These are phyloP conservation scores for Xylaria polymorpha DNA, from an alignment of 2,329 filamentous ascomycete species.

Conservation along the genomic window DNA sequence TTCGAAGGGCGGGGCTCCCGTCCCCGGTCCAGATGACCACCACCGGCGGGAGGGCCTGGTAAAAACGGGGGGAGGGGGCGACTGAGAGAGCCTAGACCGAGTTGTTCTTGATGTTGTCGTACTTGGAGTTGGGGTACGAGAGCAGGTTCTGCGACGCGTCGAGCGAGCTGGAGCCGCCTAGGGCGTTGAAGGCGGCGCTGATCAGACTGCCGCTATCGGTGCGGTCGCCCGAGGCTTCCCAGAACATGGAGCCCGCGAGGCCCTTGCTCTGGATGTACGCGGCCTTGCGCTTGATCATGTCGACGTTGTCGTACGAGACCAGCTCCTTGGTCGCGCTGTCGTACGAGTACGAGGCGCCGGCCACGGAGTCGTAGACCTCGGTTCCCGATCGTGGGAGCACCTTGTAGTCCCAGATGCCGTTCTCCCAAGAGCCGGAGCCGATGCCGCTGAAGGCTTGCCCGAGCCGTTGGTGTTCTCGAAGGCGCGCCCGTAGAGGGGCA, in stretches of 20 bases:
- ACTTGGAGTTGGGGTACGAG: conserved; percentile 47
- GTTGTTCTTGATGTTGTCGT: conserved; percentile 49
- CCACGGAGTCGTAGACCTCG: conserved; percentile 66
- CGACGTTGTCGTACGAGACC: conserved; percentile 77
- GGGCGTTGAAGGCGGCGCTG: conserved; percentile 43
- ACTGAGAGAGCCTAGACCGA: conserved; percentile 30
- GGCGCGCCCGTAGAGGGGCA: conserved; percentile 82
- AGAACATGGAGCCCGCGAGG: conserved; percentile 85
- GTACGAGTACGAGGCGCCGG: conserved; percentile 77
- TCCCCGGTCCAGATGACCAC: conserved; percentile 38
- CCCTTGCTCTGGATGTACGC: conserved; percentile 70
- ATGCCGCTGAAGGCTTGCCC: conserved; percentile 72
- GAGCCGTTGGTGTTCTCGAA: conserved; percentile 74
- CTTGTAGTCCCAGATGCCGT: conserved; percentile 85
- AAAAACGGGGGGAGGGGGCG: no score
- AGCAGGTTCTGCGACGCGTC: conserved; percentile 46
- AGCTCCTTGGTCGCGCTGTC: conserved; percentile 69
- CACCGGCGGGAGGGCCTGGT: neutral
- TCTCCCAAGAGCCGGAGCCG: conserved; percentile 77
- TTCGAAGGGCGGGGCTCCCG: conserved; percentile 38
- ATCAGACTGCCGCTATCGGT: conserved; percentile 70
- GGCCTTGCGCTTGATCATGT: conserved; percentile 71
- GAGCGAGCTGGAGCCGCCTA: conserved; percentile 43
- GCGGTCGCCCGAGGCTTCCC: conserved; percentile 80
- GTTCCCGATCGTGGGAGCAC: conserved; percentile 71